Percentiles rank a stretch among this genome's conserved stretches.
Evolutionary conservation across 176 grass and related monocot species (phyloP).

Genomic region (Cenchrus purpureus): DNA sequence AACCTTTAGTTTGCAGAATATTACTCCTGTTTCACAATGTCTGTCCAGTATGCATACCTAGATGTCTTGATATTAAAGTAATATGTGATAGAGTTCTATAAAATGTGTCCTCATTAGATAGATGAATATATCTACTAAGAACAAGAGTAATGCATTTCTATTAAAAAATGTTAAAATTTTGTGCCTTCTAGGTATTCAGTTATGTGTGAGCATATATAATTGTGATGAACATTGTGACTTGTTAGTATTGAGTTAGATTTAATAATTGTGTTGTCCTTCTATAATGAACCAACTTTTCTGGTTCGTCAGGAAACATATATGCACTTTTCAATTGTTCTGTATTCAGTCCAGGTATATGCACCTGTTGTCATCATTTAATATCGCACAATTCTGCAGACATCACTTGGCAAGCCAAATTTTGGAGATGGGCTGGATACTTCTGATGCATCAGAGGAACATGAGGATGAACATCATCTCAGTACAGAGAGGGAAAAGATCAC

Average conservation of each 20-base stretch:
- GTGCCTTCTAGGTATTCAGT: background rate
- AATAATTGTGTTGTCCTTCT: slow-evolving; percentile 4
- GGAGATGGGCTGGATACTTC: slow-evolving; percentile 32
- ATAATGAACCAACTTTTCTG: slow-evolving; percentile 15
- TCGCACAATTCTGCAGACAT: slow-evolving; percentile 42
- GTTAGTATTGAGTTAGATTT: background rate
- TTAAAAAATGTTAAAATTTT: background rate
- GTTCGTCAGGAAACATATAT: slow-evolving; percentile 5
- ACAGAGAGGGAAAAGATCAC: slow-evolving; percentile 14
- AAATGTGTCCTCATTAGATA: background rate
- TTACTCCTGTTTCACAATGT: background rate
- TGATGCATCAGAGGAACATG: slow-evolving; percentile 43
- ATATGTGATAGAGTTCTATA: background rate
- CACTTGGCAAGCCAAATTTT: slow-evolving; percentile 5
- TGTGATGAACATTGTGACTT: background rate
- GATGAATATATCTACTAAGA: background rate
- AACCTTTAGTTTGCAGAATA: background rate
- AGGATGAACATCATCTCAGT: slow-evolving; percentile 22
- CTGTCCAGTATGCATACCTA: background rate
- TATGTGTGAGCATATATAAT: too few species aligned
- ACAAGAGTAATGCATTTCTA: background rate
- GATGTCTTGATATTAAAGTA: background rate
- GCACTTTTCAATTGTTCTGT: slow-evolving; percentile 16
- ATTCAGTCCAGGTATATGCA: slow-evolving; percentile 9
- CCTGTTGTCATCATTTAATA: slow-evolving; percentile 18